phyloP scores from a whole-genome alignment of 345 rosid genomes.

The Citrus trifoliata region DNA sequence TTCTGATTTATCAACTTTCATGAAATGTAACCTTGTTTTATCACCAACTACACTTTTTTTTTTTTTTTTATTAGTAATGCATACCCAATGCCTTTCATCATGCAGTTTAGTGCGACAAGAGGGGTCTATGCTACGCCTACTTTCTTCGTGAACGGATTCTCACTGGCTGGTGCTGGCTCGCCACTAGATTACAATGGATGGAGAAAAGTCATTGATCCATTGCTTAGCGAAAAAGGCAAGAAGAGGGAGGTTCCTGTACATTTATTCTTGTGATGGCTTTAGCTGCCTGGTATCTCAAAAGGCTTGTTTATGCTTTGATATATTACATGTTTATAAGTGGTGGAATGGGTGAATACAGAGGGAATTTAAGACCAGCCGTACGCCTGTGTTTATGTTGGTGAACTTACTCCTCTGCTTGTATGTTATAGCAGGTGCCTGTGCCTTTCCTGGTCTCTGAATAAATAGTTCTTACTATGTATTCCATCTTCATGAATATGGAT shows the following conservation, averaged over 20 bases:
- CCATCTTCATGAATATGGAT: too few species aligned
- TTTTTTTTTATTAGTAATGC: background rate
- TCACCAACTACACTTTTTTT: too few species aligned
- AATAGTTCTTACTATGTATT: background rate
- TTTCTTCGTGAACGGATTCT: conserved; percentile 76
- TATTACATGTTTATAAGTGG: background rate
- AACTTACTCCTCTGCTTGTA: too few species aligned
- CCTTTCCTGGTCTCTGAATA: background rate
- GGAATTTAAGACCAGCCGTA: background rate
- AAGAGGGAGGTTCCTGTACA: background rate
- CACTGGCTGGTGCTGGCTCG: conserved; percentile 51
- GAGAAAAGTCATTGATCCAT: conserved; percentile 65
- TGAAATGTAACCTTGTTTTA: background rate
- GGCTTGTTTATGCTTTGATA: background rate
- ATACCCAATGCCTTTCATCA: background rate
- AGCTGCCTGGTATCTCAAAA: background rate
- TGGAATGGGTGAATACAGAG: background rate
- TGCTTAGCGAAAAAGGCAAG: conserved; percentile 29
- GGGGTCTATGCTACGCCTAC: conserved; percentile 71
- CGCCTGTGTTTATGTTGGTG: too few species aligned
- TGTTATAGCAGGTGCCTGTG: too few species aligned
- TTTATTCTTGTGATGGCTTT: background rate
- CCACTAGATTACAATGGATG: conserved; percentile 46
- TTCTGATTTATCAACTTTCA: background rate
- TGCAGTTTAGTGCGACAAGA: conserved; percentile 73